Percentiles rank a stretch among this genome's conserved stretches.
phyloP scores from a whole-genome alignment of 768 basidiomycete genomes.

The Imleria badia region DNA sequence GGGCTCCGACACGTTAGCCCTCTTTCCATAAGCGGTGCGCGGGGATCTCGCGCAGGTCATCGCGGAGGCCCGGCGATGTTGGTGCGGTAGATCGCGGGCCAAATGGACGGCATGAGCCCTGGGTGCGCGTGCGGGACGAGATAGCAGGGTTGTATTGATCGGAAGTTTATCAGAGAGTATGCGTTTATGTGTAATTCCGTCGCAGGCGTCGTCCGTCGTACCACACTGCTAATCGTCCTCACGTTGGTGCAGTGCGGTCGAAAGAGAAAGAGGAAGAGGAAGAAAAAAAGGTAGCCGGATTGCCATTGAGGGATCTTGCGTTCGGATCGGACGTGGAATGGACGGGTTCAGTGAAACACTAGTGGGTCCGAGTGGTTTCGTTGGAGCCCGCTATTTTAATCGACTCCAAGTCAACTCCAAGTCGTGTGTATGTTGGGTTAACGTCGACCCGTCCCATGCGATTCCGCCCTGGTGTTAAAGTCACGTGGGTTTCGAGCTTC shows the following conservation, averaged over 20 bases:
- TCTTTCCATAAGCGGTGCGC: conserved; percentile 17
- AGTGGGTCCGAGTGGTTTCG: neutral
- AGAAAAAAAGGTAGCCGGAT: neutral
- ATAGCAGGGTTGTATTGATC: no score
- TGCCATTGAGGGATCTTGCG: conserved; percentile 5
- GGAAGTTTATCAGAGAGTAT: neutral
- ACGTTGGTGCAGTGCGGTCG: neutral
- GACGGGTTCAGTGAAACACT: neutral
- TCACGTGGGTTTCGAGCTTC: no score
- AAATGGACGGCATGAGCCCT: neutral
- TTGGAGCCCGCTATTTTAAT: neutral
- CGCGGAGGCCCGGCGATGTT: conserved; percentile 6
- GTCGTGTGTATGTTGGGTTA: neutral
- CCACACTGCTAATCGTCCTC: neutral
- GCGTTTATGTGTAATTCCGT: neutral
- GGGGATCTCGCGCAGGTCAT: conserved; percentile 16
- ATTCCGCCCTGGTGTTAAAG: no score
- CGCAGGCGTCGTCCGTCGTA: neutral
- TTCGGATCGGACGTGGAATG: conserved; percentile 1
- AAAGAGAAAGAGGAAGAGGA: neutral
- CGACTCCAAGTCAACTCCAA: no score
- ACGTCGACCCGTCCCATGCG: neutral
- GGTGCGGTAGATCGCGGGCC: conserved; percentile 1
- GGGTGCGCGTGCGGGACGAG: neutral
- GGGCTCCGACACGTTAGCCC: conserved; percentile 3